phyloP scores from a whole-genome alignment of 1,139 yeast species.

The Blastobotrys indianensis region DNA sequence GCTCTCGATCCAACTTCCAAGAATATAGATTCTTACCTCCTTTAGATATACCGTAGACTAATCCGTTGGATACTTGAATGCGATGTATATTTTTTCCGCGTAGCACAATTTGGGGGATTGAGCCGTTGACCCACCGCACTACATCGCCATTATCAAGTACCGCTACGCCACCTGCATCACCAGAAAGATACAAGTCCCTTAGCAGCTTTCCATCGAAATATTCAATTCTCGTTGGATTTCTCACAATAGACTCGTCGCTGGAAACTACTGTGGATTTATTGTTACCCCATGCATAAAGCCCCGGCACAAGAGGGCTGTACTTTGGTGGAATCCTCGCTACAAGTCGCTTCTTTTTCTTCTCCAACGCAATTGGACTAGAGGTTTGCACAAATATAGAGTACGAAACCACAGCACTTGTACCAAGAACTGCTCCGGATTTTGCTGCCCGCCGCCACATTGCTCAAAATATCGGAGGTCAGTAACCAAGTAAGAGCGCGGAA shows the following conservation, averaged over 20 bases:
- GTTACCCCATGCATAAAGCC: slow-evolving; percentile 51
- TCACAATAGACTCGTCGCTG: slow-evolving; percentile 34
- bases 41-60: slow-evolving; percentile 50
- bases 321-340: background rate
- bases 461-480: too few relatives aligned
- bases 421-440: too few relatives aligned
- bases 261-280: slow-evolving; percentile 41
- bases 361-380: background rate
- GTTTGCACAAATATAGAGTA: too few relatives aligned
- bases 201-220: slow-evolving; percentile 59
- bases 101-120: slow-evolving; percentile 36
- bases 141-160: slow-evolving; percentile 67
- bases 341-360: background rate
- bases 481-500: too few relatives aligned
- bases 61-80: slow-evolving; percentile 47
- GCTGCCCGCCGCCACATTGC: too few relatives aligned
- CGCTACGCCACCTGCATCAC: slow-evolving; percentile 53
- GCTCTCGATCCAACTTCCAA: slow-evolving; percentile 14
- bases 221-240: slow-evolving; percentile 54
- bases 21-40: slow-evolving; percentile 37
- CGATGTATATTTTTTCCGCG: slow-evolving; percentile 43
- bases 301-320: slow-evolving; percentile 34
- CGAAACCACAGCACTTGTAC: too few relatives aligned
- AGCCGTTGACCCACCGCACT: slow-evolving; percentile 48
- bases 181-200: slow-evolving; percentile 48